Evolutionary conservation across 192 early-diverging fungal species (phyloP).

Genomic region (Podila clonocystis): DNA sequence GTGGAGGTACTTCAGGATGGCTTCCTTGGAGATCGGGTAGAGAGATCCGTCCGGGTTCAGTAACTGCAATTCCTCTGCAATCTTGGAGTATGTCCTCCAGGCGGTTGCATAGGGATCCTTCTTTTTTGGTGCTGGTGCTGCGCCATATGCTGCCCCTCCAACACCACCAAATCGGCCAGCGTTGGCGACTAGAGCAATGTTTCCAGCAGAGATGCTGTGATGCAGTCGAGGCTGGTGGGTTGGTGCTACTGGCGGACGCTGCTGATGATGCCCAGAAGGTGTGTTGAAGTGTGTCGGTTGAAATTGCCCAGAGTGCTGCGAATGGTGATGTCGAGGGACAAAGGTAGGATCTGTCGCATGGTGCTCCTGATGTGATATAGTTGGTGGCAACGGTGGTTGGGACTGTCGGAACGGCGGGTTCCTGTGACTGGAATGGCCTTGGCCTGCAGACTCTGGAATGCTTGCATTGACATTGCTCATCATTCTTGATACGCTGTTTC

Average conservation of each 20-base stretch:
- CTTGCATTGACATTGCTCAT: conserved; percentile 29
- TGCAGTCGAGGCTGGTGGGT: conserved; percentile 37
- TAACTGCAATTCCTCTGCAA: conserved; percentile 37
- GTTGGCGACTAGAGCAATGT: conserved; percentile 21
- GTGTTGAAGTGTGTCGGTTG: conserved; percentile 4
- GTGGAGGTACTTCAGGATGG: conserved; percentile 47
- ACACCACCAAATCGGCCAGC: conserved; percentile 5
- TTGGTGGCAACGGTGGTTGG: background rate
- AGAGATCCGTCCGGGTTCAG: conserved; percentile 39
- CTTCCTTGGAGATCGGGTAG: conserved; percentile 49
- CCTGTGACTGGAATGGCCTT: background rate
- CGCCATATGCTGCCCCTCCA: background rate
- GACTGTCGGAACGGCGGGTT: conserved; percentile 20
- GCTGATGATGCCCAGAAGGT: conserved; percentile 16
- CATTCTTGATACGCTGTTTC: conserved; percentile 2
- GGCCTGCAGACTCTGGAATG: conserved; percentile 12
- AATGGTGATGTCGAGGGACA: conserved; percentile 13
- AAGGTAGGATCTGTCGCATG: conserved; percentile 6
- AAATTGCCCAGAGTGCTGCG: conserved; percentile 9
- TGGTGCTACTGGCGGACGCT: conserved; percentile 39
- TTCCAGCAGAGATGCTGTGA: conserved; percentile 41
- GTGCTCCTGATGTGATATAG: conserved; percentile 12
- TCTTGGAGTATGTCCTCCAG: conserved; percentile 51
- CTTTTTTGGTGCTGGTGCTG: conserved; percentile 20
- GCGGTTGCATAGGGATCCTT: conserved; percentile 50